A percentile compares a stretch with the other conserved stretches of the same genome.
Evolutionary conservation across 2,329 filamentous ascomycete genomes (phyloP).

Genomic region (Fusarium brachygibbosum): DNA sequence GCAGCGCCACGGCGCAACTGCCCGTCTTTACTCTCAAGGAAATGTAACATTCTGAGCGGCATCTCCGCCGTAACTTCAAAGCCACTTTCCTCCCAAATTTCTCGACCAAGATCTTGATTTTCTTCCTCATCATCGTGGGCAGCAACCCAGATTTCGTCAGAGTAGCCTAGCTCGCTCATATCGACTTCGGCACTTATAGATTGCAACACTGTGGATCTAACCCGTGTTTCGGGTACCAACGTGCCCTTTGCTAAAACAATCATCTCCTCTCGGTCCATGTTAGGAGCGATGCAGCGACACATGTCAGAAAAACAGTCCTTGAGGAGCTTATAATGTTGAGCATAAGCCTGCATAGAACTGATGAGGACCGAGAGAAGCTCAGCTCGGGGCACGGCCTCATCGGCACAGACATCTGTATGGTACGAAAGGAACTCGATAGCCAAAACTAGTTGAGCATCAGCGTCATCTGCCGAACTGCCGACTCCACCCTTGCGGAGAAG

Average conservation of each 20-base stretch:
- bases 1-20: slow-evolving; percentile 88
- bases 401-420: slow-evolving; percentile 84
- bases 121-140: slow-evolving; percentile 92
- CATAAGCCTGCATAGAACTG: slow-evolving; percentile 86
- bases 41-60: slow-evolving; percentile 78
- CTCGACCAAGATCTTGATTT: slow-evolving; percentile 83
- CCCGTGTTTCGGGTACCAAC: slow-evolving; percentile 82
- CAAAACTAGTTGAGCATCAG: slow-evolving; percentile 89
- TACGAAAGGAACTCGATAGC: slow-evolving; percentile 90
- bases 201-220: slow-evolving; percentile 87
- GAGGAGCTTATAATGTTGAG: slow-evolving; percentile 93
- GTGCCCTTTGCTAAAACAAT: slow-evolving; percentile 80
- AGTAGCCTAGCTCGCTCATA: slow-evolving; percentile 87
- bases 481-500: slow-evolving; percentile 85
- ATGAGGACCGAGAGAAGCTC: slow-evolving; percentile 81
- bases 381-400: slow-evolving; percentile 80
- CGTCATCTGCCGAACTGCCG: slow-evolving; percentile 78
- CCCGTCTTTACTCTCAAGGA: slow-evolving; percentile 82
- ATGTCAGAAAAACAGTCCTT: slow-evolving; percentile 93
- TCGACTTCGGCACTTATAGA: slow-evolving; percentile 93
- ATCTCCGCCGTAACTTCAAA: slow-evolving; percentile 77
- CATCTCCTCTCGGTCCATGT: slow-evolving; percentile 80
- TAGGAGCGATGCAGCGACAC: slow-evolving; percentile 85
- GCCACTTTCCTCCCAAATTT: slow-evolving; percentile 96
- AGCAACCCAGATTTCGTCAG: slow-evolving; percentile 92